Percentiles rank a stretch among this genome's conserved stretches.
These are phyloP conservation scores for Porphyrellus cyaneotinctus DNA, from an alignment of 768 basidiomycete genomes.

Conservation along the genomic window DNA sequence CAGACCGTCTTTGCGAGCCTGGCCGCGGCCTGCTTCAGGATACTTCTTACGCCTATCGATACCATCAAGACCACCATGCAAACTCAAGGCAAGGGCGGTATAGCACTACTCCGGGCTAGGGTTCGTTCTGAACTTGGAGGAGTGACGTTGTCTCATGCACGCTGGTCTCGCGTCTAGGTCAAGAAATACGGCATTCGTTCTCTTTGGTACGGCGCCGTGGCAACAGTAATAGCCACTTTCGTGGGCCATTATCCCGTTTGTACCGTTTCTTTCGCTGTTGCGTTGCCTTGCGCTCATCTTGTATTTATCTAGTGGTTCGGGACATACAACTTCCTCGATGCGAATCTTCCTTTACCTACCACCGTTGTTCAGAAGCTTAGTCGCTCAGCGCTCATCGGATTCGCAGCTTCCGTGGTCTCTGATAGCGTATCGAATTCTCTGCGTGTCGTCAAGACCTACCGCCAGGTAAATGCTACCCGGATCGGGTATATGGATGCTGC, in stretches of 20 bases:
- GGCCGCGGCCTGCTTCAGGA: slow-evolving; percentile 81
- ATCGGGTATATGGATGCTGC: slow-evolving; percentile 81
- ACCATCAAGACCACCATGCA: slow-evolving; percentile 95
- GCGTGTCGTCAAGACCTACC: slow-evolving; percentile 91
- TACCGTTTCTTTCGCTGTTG: slow-evolving; percentile 6
- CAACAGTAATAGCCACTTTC: slow-evolving; percentile 90
- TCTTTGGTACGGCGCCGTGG: slow-evolving; percentile 88
- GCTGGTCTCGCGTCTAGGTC: slow-evolving; percentile 42
- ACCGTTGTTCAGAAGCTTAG: slow-evolving; percentile 54
- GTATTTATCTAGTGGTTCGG: slow-evolving; percentile 63
- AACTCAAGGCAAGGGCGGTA: slow-evolving; percentile 74
- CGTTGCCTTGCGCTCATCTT: not conserved
- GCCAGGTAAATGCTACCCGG: slow-evolving; percentile 81
- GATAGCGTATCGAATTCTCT: slow-evolving; percentile 87
- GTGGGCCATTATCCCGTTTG: slow-evolving; percentile 85
- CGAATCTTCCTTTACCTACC: slow-evolving; percentile 52
- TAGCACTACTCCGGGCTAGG: slow-evolving; percentile 60
- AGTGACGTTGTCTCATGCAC: not conserved
- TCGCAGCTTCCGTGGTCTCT: slow-evolving; percentile 78
- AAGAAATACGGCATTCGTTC: slow-evolving; percentile 70
- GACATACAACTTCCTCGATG: slow-evolving; percentile 80
- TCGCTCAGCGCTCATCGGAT: slow-evolving; percentile 90
- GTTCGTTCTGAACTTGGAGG: slow-evolving; percentile 33
- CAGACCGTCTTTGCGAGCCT: slow-evolving; percentile 79
- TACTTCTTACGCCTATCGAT: slow-evolving; percentile 90